These are phyloP conservation scores for Hygrophorus pudorinus DNA, from an alignment of 768 basidiomycete species.

Conservation along the genomic window DNA sequence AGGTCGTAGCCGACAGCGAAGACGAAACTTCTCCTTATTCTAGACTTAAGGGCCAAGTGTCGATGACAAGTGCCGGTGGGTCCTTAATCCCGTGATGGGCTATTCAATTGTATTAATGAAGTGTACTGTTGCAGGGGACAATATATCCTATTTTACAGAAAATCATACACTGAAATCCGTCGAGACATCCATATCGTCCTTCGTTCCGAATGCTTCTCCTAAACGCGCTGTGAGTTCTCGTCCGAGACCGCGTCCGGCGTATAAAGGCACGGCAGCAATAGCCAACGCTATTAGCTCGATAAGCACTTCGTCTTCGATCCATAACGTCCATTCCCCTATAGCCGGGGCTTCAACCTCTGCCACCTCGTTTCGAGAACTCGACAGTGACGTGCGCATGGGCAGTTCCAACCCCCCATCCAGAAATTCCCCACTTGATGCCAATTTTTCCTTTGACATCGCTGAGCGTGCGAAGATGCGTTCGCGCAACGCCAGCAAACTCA, in stretches of 20 bases:
- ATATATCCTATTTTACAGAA: neutral
- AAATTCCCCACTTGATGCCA: neutral
- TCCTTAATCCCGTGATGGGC: neutral
- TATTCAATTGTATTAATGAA: neutral
- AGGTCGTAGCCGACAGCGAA: conserved; percentile 43
- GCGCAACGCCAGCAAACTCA: conserved; percentile 17
- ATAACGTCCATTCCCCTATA: too few species aligned
- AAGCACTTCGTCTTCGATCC: too few species aligned
- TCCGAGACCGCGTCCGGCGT: conserved; percentile 21
- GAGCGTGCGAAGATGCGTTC: conserved; percentile 50
- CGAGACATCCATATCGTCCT: neutral
- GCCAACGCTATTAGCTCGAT: neutral
- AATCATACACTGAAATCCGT: too few species aligned
- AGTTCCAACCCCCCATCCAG: too few species aligned
- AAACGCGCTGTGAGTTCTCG: conserved; percentile 16
- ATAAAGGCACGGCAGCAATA: conserved; percentile 6
- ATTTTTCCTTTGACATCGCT: conserved; percentile 25
- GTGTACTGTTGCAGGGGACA: neutral
- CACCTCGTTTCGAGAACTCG: too few species aligned
- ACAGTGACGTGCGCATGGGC: too few species aligned
- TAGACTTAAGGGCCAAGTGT: conserved; percentile 3
- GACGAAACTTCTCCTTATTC: conserved; percentile 18
- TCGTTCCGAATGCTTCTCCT: neutral
- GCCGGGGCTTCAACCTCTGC: neutral
- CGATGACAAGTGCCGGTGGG: neutral